Percentiles rank a stretch among this genome's conserved stretches.
Conservation (phyloP, 805 yeast species). For the Barnettozyma sp. region DNA sequence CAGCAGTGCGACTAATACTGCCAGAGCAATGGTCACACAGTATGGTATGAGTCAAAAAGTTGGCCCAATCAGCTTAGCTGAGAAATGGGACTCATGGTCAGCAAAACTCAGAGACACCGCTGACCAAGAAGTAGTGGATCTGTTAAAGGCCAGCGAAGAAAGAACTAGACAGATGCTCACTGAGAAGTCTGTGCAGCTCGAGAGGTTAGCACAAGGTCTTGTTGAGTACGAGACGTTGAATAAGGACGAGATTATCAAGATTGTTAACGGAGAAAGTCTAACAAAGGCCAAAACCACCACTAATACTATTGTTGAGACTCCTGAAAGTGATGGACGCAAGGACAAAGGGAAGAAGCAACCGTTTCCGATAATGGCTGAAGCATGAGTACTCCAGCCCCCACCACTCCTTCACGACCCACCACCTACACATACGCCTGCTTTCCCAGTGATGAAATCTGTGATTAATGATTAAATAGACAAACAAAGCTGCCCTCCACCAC, state of each 20-base stretch:
- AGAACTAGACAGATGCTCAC: conserved; percentile 67
- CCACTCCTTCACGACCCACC: too few species aligned
- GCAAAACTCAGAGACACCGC: conserved; percentile 82
- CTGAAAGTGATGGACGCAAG: conserved; percentile 39
- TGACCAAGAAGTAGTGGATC: conserved; percentile 80
- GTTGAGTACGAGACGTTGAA: conserved; percentile 93
- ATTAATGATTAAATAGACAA: neutral
- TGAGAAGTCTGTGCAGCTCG: conserved; percentile 61
- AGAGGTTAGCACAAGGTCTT: conserved; percentile 85
- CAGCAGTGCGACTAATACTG: conserved; percentile 82
- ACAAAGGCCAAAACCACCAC: conserved; percentile 62
- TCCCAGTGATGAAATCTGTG: conserved; percentile 2
- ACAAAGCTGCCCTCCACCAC: too few species aligned
- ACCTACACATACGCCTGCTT: neutral
- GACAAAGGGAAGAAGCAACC: conserved; percentile 30
- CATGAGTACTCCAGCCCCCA: conserved; percentile 7
- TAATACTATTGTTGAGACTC: conserved; percentile 65
- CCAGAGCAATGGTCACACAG: conserved; percentile 93
- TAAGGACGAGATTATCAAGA: conserved; percentile 80
- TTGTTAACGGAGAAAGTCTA: conserved; percentile 73
- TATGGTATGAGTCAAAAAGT: conserved; percentile 94
- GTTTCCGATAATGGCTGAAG: conserved; percentile 25
- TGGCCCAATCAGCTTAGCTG: conserved; percentile 87
- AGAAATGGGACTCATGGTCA: conserved; percentile 94
- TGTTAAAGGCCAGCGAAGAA: conserved; percentile 67